Percentiles rank a stretch among this genome's conserved stretches.
These are phyloP conservation scores for Sclerotinia subarctica DNA, from an alignment of 2,329 filamentous ascomycete genomes.

Conservation along the genomic window DNA sequence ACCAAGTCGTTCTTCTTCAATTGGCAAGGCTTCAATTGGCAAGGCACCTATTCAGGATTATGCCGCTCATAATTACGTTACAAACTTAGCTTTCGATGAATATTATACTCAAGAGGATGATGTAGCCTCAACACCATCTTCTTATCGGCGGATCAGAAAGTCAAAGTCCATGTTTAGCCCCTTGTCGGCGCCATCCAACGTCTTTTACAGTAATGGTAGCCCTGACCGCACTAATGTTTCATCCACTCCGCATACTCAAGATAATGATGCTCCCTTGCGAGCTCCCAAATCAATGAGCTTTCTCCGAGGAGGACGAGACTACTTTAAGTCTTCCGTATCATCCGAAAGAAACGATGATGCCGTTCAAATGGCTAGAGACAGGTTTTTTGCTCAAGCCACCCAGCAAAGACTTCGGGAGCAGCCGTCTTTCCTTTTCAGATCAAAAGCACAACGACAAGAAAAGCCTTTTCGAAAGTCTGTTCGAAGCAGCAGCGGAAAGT, in stretches of 20 bases:
- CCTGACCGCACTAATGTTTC: slow-evolving; percentile 26
- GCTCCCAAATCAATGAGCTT: slow-evolving; percentile 57
- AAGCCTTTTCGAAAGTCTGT: slow-evolving; percentile 49
- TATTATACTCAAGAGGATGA: slow-evolving; percentile 50
- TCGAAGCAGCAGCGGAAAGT: slow-evolving; percentile 44
- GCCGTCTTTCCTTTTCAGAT: slow-evolving; percentile 46
- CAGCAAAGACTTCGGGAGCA: slow-evolving; percentile 43
- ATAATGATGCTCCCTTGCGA: slow-evolving; percentile 40
- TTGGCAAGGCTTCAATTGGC: slow-evolving; percentile 33
- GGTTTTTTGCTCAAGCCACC: slow-evolving; percentile 40
- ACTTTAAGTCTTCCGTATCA: slow-evolving; percentile 26
- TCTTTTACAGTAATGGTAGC: slow-evolving; percentile 36
- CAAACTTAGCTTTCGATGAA: slow-evolving; percentile 42
- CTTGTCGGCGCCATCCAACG: slow-evolving; percentile 28
- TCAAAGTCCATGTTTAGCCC: slow-evolving; percentile 53
- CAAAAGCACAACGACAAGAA: slow-evolving; percentile 37
- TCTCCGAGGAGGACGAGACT: slow-evolving; percentile 40
- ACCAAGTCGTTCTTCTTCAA: slow-evolving; percentile 37
- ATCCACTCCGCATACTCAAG: slow-evolving; percentile 29
- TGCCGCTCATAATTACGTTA: slow-evolving; percentile 39
- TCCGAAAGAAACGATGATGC: slow-evolving; percentile 39
- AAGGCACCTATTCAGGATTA: slow-evolving; percentile 33
- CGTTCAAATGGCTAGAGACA: slow-evolving; percentile 41
- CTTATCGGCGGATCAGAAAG: slow-evolving; percentile 51
- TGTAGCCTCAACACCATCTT: slow-evolving; percentile 47